Evolutionary conservation across 805 yeast genomes (phyloP), one percentile per base, ranked within the genome.

Genomic region (Ogataea ganodermae): DNA sequence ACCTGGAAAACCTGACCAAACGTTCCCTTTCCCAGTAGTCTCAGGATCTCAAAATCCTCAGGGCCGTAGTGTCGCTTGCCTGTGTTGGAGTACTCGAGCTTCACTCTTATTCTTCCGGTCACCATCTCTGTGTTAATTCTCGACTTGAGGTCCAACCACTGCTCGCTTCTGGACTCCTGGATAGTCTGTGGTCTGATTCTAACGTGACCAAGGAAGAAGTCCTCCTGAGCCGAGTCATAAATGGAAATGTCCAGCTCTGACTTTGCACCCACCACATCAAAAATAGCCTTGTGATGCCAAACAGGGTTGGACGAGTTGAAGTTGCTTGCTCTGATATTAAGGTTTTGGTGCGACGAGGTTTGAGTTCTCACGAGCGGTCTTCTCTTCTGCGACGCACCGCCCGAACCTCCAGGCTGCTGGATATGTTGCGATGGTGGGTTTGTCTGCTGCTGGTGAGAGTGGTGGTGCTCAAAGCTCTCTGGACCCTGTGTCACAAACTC

Each of bases 1-100:
- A 94, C 99, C 72, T 94, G 99, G 69, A 86, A 94, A 30, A 92
- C 99, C 71, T 89, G 96, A 26, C 99, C 99, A 74, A 92, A 92
- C 1, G 98, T 94, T 45, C 99, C 99, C 65, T 89, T 90, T 51
- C 99, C 99, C 51, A 92, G 74, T 44, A 92, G 74, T 61, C 97
- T 78, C 59, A 94, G 78, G 14, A 92, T 89, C 66, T 91, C 96
- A 68, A 94, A 94, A 69, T 94, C 98, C 43, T 84, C 85, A 4
- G 99, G 99, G 1, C 97, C 96, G 62, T 85, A 88, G 57, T 85
- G 88, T 58, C 82, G 81, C 66, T 87, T 85, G 42, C 80, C 73
- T 17, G 86, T 81, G 28, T 80, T 71, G 39, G 81, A 81, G 67
- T 84, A 92, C 54, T 81, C 83, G 76, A 91, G 80, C 54, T 80